A percentile compares a stretch with the other conserved stretches of the same genome.
These are phyloP conservation scores for Apophysomyces sp. DNA, from an alignment of 371 early-diverging fungal species.

Conservation along the genomic window DNA sequence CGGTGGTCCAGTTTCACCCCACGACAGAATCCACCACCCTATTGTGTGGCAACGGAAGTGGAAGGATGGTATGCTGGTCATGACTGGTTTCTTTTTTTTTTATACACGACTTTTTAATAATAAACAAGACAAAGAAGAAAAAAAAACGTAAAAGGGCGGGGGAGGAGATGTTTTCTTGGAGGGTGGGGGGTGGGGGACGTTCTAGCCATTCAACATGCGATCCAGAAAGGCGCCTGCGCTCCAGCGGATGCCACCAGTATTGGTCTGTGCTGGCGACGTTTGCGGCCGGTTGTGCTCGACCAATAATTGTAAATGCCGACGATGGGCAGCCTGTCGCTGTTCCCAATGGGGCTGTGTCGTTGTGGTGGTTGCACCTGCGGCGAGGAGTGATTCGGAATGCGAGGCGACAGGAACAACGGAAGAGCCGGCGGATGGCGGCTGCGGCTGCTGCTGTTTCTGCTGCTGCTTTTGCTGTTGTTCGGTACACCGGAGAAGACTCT, in stretches of 20 bases:
- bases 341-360: constrained; percentile 10
- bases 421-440: too few relatives aligned
- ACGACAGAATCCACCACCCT: constrained; percentile 26
- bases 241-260: constrained; percentile 15
- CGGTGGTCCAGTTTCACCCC: constrained; percentile 70
- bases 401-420: constrained; percentile 12
- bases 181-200: background rate
- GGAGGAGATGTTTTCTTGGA: background rate
- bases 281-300: background rate
- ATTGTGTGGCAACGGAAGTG: constrained; percentile 42
- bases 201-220: constrained; percentile 17
- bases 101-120: too few relatives aligned
- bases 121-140: background rate
- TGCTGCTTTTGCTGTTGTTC: constrained; percentile 12
- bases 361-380: background rate
- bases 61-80: constrained; percentile 43
- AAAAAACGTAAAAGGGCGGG: background rate
- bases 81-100: constrained; percentile 3
- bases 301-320: constrained; percentile 8
- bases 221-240: constrained; percentile 23
- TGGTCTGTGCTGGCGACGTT: constrained; percentile 1
- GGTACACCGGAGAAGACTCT: constrained; percentile 31
- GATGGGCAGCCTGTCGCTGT: constrained; percentile 20
- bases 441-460: too few relatives aligned
- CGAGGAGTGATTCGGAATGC: background rate